Evolutionary conservation across 73 alveolate species (phyloP), one percentile per base, ranked within the genome.

Genomic region (Paramecium tetraurelia): DNA sequence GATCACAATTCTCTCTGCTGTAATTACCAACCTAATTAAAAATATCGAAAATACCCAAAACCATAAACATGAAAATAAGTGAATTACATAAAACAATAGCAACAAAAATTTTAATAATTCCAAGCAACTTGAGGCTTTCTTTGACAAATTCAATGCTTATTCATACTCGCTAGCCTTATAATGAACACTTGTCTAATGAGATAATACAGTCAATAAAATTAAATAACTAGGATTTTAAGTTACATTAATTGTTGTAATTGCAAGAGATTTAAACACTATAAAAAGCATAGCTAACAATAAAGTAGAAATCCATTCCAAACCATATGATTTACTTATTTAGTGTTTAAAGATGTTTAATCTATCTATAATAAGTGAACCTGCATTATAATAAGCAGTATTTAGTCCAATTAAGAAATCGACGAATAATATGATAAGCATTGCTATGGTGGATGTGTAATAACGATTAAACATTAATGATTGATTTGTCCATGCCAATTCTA

Each of bases 401-500:
- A 80, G 16, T 43, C 90, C 75, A 21, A 80, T 24, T 40, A 80
- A 20, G 24, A 44, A 40, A 22, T 80, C 90, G 4, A 80, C 10
- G 22, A 80, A 31, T 9, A 80, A 24, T 8, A 80, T 48, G 5
- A 48, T 43, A 10, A 80, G 57, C 76, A 80, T 44, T 2, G 27
- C 29, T 31, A 80, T 80, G 5, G 90, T 44, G 4, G 90, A 10
- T 4, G 36, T 46, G 14, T 40, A 44, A 44, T 44, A 80, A 8
- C 36, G 20, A 44, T 48, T 63, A 80, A 41, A 80, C 41, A 80
- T 9, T n/a, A 80, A 58, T 43, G 35, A 24, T 48, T 80, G 20
- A 22, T 80, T 18, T n/a, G 75, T 44, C 90, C 90, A 80, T 21
- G 90, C 90, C 29, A 80, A 80, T 24, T 80, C 71, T 43, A 80